A percentile compares a stretch with the other conserved stretches of the same genome.
phyloP scores from a whole-genome alignment of 805 yeast species.

The Teunomyces aglyptinius region DNA sequence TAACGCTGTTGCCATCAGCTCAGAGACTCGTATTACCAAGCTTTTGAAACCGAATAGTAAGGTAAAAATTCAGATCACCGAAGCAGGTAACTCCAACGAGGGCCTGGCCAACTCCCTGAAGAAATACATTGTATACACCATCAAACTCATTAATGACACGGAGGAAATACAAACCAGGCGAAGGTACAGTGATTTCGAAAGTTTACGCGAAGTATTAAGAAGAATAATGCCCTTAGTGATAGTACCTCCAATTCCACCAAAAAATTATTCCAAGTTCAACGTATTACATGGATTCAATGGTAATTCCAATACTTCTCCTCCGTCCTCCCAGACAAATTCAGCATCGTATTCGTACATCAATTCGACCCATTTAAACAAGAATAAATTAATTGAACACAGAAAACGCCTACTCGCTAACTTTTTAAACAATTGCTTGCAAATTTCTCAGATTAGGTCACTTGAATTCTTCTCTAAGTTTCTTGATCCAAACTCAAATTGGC shows the following conservation, averaged over 20 bases:
- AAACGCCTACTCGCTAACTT: conserved; percentile 69
- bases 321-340: neutral
- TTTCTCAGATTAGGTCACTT: conserved; percentile 54
- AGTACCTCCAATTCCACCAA: conserved; percentile 88
- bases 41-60: conserved; percentile 29
- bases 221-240: conserved; percentile 76
- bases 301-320: neutral
- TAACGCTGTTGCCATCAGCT: conserved; percentile 30
- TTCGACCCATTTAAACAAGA: conserved; percentile 39
- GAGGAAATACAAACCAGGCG: conserved; percentile 63
- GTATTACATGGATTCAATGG: conserved; percentile 29
- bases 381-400: conserved; percentile 38
- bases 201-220: conserved; percentile 66
- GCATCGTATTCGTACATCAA: conserved; percentile 31
- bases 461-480: conserved; percentile 72
- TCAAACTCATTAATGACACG: conserved; percentile 50
- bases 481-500: conserved; percentile 84
- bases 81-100: conserved; percentile 85
- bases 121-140: conserved; percentile 77
- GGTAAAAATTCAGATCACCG: conserved; percentile 51
- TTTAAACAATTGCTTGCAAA: conserved; percentile 67
- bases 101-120: conserved; percentile 60
- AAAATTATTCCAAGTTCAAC: conserved; percentile 37
- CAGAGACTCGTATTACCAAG: conserved; percentile 36
- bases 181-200: conserved; percentile 85